Evolutionary conservation across 208 protist genomes (phyloP).

Genomic region (Trichomonas vaginalis): DNA sequence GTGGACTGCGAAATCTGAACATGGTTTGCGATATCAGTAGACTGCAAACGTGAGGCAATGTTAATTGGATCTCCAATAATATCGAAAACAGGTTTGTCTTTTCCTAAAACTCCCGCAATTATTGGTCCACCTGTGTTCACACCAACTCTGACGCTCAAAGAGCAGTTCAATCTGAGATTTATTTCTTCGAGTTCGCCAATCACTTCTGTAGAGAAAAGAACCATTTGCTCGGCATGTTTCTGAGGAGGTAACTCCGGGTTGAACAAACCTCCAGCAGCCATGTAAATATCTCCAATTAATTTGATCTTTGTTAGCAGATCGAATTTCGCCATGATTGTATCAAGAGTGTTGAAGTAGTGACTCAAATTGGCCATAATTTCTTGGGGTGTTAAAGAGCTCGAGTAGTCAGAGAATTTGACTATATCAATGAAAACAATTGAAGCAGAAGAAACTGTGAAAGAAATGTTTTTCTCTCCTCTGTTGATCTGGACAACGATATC

Average conservation of each 20-base stretch:
- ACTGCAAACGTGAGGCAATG: too few relatives aligned
- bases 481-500: neutral
- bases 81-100: too few relatives aligned
- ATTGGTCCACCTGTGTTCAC: neutral
- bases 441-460: neutral
- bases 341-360: neutral
- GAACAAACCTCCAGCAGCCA: neutral
- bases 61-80: too few relatives aligned
- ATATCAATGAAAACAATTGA: neutral
- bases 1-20: too few relatives aligned
- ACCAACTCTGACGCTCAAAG: neutral
- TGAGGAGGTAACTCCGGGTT: neutral
- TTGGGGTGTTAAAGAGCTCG: neutral
- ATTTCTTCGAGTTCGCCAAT: neutral
- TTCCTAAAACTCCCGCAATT: too few relatives aligned
- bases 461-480: neutral
- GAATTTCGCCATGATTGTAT: neutral
- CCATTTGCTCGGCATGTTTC: neutral
- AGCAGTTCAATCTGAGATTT: neutral
- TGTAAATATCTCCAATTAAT: neutral
- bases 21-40: too few relatives aligned
- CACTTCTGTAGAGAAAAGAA: neutral
- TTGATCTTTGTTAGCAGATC: neutral
- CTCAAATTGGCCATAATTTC: neutral
- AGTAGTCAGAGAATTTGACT: neutral